Conservation (phyloP, 495 filamentous ascomycete species). For the Physcia stellaris region DNA sequence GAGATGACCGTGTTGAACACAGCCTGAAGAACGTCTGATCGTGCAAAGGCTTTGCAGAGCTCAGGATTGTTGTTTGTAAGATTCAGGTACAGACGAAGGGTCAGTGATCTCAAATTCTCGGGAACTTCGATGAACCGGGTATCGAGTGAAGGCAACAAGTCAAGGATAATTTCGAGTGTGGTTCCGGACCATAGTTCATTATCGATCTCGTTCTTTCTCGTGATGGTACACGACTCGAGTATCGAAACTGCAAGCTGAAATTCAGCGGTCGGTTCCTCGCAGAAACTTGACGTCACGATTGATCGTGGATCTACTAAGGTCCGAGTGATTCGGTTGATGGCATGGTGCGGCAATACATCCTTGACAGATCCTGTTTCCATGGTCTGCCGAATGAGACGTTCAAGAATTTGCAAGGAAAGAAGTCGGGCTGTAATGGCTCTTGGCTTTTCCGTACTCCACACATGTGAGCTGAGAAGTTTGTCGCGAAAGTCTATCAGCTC, state of each 20-base stretch:
- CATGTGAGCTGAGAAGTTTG: slow-evolving; percentile 31
- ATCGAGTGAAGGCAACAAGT: slow-evolving; percentile 11
- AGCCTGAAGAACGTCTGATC: slow-evolving; percentile 38
- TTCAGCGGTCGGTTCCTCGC: slow-evolving; percentile 9
- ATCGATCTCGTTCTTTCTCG: slow-evolving; percentile 11
- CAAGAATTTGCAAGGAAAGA: slow-evolving; percentile 49
- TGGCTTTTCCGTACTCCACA: slow-evolving; percentile 43
- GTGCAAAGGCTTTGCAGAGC: slow-evolving; percentile 53
- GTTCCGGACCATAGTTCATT: slow-evolving; percentile 13
- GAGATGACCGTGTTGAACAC: slow-evolving; percentile 38
- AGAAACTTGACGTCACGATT: not conserved
- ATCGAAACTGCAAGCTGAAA: slow-evolving; percentile 41
- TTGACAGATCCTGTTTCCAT: slow-evolving; percentile 31
- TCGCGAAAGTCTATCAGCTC: slow-evolving; percentile 37
- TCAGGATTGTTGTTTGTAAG: slow-evolving; percentile 67
- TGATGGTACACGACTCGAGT: slow-evolving; percentile 45
- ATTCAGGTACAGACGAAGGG: slow-evolving; percentile 69
- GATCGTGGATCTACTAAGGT: too few species aligned
- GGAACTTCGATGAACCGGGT: slow-evolving; percentile 3
- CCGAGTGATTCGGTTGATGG: too few species aligned
- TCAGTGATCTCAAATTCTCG: slow-evolving; percentile 15
- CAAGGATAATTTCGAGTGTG: slow-evolving; percentile 8
- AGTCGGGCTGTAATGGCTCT: slow-evolving; percentile 43
- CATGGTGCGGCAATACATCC: too few species aligned
- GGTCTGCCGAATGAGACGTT: slow-evolving; percentile 41